Evolutionary conservation across 2,329 filamentous ascomycete species (phyloP).

Genomic region (Verticillium isaacii): DNA sequence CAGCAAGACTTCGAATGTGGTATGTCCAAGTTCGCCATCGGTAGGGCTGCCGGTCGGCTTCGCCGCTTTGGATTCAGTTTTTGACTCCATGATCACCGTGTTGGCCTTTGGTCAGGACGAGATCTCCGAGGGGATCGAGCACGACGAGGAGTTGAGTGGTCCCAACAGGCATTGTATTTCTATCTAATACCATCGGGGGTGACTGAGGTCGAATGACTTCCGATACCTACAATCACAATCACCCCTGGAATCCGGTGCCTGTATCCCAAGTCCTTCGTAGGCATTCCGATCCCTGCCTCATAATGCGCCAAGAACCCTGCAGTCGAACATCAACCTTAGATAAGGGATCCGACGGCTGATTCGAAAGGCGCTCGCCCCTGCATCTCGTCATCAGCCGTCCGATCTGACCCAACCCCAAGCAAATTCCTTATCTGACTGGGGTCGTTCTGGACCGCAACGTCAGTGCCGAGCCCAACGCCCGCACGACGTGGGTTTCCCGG

Average conservation of each 20-base stretch:
- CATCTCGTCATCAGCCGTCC: neutral
- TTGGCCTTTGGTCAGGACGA: neutral
- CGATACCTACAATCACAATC: neutral
- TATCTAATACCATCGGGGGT: neutral
- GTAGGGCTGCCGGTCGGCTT: neutral
- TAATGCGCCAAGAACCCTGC: neutral
- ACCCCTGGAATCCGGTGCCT: neutral
- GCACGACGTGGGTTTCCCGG: neutral
- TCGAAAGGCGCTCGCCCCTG: neutral
- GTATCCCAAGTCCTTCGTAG: neutral
- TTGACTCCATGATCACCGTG: neutral
- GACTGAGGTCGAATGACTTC: neutral
- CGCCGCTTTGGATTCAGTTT: neutral
- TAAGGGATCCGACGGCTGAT: neutral
- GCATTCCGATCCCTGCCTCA: neutral
- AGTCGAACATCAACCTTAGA: neutral
- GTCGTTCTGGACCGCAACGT: neutral
- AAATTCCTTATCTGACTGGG: neutral
- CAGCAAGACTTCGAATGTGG: constrained; percentile 8
- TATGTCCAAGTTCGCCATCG: neutral
- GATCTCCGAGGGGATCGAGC: neutral
- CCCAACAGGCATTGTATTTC: neutral
- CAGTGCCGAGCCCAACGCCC: neutral
- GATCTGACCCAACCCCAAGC: neutral
- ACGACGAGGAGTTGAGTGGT: neutral